Percentiles rank a stretch among this genome's conserved stretches.
Conservation (phyloP, 2,329 filamentous ascomycete species). For the Verticillium zaregamsianum region DNA sequence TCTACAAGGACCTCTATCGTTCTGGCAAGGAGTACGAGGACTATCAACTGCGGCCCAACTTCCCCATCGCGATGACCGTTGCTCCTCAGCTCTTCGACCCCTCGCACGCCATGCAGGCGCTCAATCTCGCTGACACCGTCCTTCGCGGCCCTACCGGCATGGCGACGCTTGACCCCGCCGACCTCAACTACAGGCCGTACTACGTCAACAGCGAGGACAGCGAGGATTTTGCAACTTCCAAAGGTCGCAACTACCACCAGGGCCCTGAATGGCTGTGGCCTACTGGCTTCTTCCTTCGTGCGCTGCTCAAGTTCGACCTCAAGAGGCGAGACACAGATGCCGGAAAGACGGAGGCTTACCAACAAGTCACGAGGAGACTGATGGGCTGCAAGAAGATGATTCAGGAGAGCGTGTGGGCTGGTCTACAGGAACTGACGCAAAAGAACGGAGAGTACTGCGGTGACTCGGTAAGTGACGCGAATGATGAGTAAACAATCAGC, state of each 20-base stretch:
- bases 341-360: conserved; percentile 81
- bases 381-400: conserved; percentile 84
- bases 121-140: conserved; percentile 73
- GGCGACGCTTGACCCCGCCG: conserved; percentile 88
- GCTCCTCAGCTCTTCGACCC: conserved; percentile 83
- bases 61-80: conserved; percentile 91
- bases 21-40: conserved; percentile 96
- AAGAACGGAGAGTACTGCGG: conserved; percentile 77
- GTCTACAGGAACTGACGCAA: conserved; percentile 88
- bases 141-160: conserved; percentile 88
- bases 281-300: conserved; percentile 89
- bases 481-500: no score
- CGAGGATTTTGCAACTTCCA: conserved; percentile 83
- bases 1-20: conserved; percentile 96
- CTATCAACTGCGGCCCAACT: conserved; percentile 93
- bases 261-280: conserved; percentile 99
- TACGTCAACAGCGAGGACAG: conserved; percentile 96
- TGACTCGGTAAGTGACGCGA: conserved; percentile 68
- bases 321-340: conserved; percentile 58
- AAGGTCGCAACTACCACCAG: conserved; percentile 96
- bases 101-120: conserved; percentile 71
- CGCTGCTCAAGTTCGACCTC: conserved; percentile 86
- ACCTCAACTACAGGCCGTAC: conserved; percentile 90
- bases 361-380: conserved; percentile 84
- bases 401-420: conserved; percentile 77